These are phyloP conservation scores for Aspergillus sp. DNA, from an alignment of 2,329 filamentous ascomycete genomes.

Conservation along the genomic window DNA sequence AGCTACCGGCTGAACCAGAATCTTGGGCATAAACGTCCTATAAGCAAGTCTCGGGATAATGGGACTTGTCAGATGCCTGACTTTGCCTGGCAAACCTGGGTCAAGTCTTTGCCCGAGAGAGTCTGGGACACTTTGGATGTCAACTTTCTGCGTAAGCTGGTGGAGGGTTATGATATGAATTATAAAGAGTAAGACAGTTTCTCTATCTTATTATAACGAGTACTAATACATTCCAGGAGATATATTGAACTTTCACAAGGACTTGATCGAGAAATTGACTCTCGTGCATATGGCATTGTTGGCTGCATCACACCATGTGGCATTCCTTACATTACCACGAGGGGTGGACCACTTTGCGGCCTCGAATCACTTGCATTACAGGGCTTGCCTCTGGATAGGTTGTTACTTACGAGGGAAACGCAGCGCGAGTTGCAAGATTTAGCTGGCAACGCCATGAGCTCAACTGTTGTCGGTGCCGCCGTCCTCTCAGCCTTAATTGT, in stretches of 20 bases:
- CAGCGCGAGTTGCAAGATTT: slow-evolving; percentile 62
- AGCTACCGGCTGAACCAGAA: slow-evolving; percentile 46
- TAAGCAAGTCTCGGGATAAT: slow-evolving; percentile 57
- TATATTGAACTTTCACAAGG: slow-evolving; percentile 68
- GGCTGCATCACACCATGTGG: slow-evolving; percentile 66
- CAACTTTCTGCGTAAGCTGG: slow-evolving; percentile 48
- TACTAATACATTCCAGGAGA: slow-evolving; percentile 20
- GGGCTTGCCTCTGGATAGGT: slow-evolving; percentile 59
- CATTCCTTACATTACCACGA: slow-evolving; percentile 56
- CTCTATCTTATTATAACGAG: not conserved
- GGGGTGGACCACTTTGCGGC: slow-evolving; percentile 58
- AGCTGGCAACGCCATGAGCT: slow-evolving; percentile 76
- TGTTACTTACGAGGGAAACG: slow-evolving; percentile 61
- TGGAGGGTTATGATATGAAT: slow-evolving; percentile 51
- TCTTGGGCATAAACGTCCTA: slow-evolving; percentile 52
- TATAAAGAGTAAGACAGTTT: slow-evolving; percentile 49
- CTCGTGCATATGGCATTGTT: slow-evolving; percentile 50
- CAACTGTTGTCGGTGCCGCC: slow-evolving; percentile 63
- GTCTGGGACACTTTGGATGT: slow-evolving; percentile 66
- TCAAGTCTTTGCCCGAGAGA: slow-evolving; percentile 50
- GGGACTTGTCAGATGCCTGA: slow-evolving; percentile 52
- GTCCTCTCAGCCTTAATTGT: slow-evolving; percentile 56
- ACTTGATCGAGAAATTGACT: slow-evolving; percentile 55
- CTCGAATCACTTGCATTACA: slow-evolving; percentile 62
- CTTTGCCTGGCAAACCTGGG: slow-evolving; percentile 50